A percentile compares a stretch with the other conserved stretches of the same genome.
Evolutionary conservation across 176 grass and related monocot species (phyloP).

Genomic region (Paspalum vaginatum): DNA sequence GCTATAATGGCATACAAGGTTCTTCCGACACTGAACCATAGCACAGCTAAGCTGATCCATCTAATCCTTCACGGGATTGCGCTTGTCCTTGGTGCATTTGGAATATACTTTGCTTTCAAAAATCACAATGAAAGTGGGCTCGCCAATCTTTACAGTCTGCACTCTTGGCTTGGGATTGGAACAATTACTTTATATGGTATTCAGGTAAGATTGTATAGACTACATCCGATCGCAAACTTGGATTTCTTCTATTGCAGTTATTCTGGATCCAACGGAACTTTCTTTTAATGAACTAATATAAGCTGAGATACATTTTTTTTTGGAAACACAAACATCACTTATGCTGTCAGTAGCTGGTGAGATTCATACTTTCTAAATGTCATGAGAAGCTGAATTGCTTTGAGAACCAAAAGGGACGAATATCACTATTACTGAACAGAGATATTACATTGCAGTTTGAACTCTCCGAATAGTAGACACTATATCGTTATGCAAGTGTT

Average conservation of each 20-base stretch:
- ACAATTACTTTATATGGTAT: slow-evolving; percentile 76
- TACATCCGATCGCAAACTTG: slow-evolving; percentile 4
- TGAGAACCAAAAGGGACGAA: slow-evolving; percentile 8
- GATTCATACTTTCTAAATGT: not conserved
- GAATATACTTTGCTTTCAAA: slow-evolving; percentile 87
- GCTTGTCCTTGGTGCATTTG: slow-evolving; percentile 68
- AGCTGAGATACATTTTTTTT: not conserved
- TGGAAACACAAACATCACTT: not conserved
- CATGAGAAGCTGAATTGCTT: slow-evolving; percentile 1
- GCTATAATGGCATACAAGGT: slow-evolving; percentile 84
- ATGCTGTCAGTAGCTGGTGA: not conserved
- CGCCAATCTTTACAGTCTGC: slow-evolving; percentile 80
- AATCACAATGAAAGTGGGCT: slow-evolving; percentile 95
- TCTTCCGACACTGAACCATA: slow-evolving; percentile 57
- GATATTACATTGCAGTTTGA: slow-evolving; percentile 9
- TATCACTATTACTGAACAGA: not conserved
- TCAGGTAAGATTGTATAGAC: slow-evolving; percentile 72
- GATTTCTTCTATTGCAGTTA: not conserved
- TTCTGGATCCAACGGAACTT: not conserved
- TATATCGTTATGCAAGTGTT: not conserved
- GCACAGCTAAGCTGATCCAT: slow-evolving; percentile 72
- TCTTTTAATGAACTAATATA: not conserved
- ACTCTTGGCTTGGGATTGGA: slow-evolving; percentile 88
- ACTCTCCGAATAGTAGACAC: not conserved
- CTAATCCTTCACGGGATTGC: slow-evolving; percentile 73